Evolutionary conservation across 2,329 filamentous ascomycete species (phyloP).

Genomic region (Diplocarpon mali): DNA sequence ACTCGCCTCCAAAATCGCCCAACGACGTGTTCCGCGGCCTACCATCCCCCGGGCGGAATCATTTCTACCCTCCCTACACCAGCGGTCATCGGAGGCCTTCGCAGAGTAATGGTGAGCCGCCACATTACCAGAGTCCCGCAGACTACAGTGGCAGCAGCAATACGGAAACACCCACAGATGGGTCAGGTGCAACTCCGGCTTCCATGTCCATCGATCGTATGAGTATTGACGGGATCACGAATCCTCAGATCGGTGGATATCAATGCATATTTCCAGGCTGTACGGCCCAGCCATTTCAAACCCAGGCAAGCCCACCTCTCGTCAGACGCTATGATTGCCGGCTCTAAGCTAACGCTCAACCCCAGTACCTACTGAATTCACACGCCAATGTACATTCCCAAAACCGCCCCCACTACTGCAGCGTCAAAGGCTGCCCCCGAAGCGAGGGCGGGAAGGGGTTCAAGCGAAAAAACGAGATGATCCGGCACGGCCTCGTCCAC

Average conservation of each 20-base stretch:
- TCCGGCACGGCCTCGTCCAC: constrained; percentile 74
- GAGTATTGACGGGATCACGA: constrained; percentile 48
- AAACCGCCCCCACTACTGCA: constrained; percentile 53
- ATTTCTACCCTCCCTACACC: constrained; percentile 12
- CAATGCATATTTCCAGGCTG: constrained; percentile 54
- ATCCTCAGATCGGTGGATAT: constrained; percentile 42
- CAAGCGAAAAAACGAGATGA: constrained; percentile 66
- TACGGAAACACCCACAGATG: constrained; percentile 35
- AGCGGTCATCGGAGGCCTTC: constrained; percentile 20
- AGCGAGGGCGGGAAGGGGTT: constrained; percentile 56
- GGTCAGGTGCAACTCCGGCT: constrained; percentile 34
- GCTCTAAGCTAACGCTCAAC: constrained; percentile 3
- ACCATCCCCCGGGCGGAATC: constrained; percentile 26
- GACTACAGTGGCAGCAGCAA: constrained; percentile 28
- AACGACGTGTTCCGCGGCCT: constrained; percentile 30
- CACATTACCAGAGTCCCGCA: constrained; percentile 16
- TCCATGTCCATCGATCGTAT: constrained; percentile 39
- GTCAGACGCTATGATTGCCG: neutral
- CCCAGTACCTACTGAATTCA: constrained; percentile 60
- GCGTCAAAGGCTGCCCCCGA: constrained; percentile 49
- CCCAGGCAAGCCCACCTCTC: constrained; percentile 38
- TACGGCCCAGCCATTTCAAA: constrained; percentile 64
- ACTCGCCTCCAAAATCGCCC: constrained; percentile 25
- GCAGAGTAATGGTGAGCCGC: constrained; percentile 14
- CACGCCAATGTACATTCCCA: constrained; percentile 64